These are phyloP conservation scores for Panus rudis DNA, from an alignment of 768 basidiomycete species.

Conservation along the genomic window DNA sequence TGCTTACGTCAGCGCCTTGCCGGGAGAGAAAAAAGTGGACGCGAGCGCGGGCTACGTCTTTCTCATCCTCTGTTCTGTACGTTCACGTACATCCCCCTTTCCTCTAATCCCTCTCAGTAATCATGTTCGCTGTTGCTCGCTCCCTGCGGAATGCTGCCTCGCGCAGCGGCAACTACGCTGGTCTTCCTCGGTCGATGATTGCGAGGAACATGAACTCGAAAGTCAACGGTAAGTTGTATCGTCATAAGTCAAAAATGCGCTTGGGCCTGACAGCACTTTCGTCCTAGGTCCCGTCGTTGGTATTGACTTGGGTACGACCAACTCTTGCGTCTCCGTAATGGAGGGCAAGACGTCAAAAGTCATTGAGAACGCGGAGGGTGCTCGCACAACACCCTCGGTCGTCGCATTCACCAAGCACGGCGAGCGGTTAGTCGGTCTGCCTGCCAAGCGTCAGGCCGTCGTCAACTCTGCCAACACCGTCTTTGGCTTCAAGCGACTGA, in stretches of 20 bases:
- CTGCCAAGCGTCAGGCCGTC: slow-evolving; percentile 95
- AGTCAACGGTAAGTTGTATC: slow-evolving; percentile 60
- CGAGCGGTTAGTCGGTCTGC: slow-evolving; percentile 92
- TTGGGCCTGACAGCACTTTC: slow-evolving; percentile 1
- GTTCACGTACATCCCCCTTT: slow-evolving; percentile 8
- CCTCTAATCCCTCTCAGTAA: slow-evolving; percentile 34
- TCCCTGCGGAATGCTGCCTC: slow-evolving; percentile 51
- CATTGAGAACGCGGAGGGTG: slow-evolving; percentile 97
- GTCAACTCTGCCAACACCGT: slow-evolving; percentile 94
- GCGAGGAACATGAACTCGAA: slow-evolving; percentile 95
- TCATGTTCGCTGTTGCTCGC: slow-evolving; percentile 71
- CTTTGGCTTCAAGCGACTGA: slow-evolving; percentile 89
- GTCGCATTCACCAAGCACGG: slow-evolving; percentile 99
- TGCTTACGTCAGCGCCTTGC: background rate
- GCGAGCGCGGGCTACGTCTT: slow-evolving; percentile 8
- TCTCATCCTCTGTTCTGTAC: slow-evolving; percentile 5
- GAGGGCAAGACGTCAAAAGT: slow-evolving; percentile 93
- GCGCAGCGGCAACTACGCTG: slow-evolving; percentile 59
- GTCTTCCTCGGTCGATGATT: slow-evolving; percentile 63
- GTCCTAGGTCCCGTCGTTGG: slow-evolving; percentile 77
- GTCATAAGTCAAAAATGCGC: background rate
- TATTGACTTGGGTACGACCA: slow-evolving; percentile 94
- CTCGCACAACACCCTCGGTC: slow-evolving; percentile 95
- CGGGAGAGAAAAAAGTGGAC: background rate
- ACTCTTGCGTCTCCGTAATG: slow-evolving; percentile 91